Evolutionary conservation across 192 early-diverging fungal species (phyloP).

Genomic region (Chytriomyces sp.): DNA sequence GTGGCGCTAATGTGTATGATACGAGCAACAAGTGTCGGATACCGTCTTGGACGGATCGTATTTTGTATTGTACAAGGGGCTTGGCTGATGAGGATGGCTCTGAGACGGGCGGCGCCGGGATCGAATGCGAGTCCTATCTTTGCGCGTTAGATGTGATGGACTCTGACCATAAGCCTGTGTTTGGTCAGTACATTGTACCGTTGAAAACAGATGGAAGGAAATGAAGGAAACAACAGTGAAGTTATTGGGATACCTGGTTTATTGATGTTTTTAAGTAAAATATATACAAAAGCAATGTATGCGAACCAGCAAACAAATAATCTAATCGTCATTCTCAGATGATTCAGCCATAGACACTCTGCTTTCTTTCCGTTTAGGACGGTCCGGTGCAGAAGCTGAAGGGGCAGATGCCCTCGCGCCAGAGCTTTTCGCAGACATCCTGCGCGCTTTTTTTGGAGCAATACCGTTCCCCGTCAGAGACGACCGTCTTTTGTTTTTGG

Average conservation of each 20-base stretch:
- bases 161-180: constrained; percentile 42
- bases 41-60: constrained; percentile 96
- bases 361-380: constrained; percentile 14
- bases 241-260: too few species aligned
- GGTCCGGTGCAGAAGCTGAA: constrained; percentile 1
- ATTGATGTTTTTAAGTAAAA: too few species aligned
- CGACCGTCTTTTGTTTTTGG: background rate
- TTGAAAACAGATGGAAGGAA: background rate
- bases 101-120: background rate
- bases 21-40: constrained; percentile 89
- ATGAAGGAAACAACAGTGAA: background rate
- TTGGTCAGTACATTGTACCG: constrained; percentile 1
- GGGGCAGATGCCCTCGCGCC: background rate
- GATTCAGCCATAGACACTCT: constrained; percentile 33
- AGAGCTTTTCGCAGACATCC: constrained; percentile 11
- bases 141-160: constrained; percentile 11
- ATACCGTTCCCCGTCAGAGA: background rate
- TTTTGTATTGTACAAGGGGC: constrained; percentile 41
- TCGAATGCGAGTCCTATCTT: constrained; percentile 5
- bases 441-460: constrained; percentile 9
- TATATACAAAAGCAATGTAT: too few species aligned
- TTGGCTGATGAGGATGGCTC: background rate
- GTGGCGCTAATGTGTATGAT: constrained; percentile 68
- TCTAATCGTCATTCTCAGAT: constrained; percentile 32
- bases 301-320: too few species aligned